These are phyloP conservation scores for Podila minutissima DNA, from an alignment of 192 early-diverging fungal genomes.

Conservation along the genomic window DNA sequence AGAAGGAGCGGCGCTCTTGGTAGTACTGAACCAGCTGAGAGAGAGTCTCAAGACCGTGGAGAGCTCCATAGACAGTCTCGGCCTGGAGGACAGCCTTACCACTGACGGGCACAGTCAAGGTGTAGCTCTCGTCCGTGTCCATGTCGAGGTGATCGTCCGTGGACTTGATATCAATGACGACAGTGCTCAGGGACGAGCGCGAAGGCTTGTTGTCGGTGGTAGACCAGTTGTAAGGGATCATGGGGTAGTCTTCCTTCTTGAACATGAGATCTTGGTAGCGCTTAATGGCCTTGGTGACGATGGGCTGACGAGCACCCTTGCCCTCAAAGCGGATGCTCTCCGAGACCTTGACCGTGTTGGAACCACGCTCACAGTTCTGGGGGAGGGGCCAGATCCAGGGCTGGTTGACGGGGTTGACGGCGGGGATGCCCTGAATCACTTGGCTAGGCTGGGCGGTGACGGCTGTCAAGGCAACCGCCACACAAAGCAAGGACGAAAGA, in stretches of 20 bases:
- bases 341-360: conserved; percentile 22
- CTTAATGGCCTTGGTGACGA: conserved; percentile 55
- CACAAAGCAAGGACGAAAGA: conserved; percentile 16
- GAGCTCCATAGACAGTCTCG: conserved; percentile 52
- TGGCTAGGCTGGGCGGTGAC: conserved; percentile 13
- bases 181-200: conserved; percentile 31
- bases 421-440: conserved; percentile 25
- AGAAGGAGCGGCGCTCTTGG: conserved; percentile 37
- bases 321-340: conserved; percentile 26
- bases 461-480: conserved; percentile 13
- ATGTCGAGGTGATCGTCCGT: conserved; percentile 55
- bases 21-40: conserved; percentile 55
- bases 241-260: conserved; percentile 58
- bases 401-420: conserved; percentile 45
- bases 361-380: conserved; percentile 50
- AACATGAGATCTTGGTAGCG: conserved; percentile 60
- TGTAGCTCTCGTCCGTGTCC: conserved; percentile 72
- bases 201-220: conserved; percentile 33
- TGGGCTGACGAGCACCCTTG: conserved; percentile 29
- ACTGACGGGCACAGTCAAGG: conserved; percentile 61
- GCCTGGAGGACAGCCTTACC: conserved; percentile 42
- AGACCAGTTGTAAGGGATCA: conserved; percentile 62
- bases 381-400: conserved; percentile 58
- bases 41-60: conserved; percentile 61
- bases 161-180: conserved; percentile 47